Conservation (phyloP, 129 eudicot species). For the Flaveria bidentis region DNA sequence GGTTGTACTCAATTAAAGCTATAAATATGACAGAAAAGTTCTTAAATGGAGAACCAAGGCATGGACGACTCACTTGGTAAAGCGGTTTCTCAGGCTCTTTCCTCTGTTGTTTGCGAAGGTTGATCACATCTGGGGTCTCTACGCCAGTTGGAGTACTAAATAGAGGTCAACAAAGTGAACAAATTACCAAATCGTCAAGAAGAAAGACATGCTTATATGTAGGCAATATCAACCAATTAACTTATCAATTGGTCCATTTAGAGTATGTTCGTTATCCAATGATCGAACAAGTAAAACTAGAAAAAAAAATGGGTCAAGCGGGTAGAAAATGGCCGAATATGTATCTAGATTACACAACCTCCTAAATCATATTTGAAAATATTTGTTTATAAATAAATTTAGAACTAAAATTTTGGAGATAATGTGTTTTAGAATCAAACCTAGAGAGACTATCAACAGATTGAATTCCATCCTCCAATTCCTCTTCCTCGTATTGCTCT, state of each 20-base stretch:
- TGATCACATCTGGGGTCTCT: slow-evolving; percentile 98
- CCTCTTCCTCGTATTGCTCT: slow-evolving; percentile 82
- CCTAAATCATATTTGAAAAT: too few species aligned
- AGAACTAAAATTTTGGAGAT: not conserved
- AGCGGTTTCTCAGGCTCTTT: slow-evolving; percentile 97
- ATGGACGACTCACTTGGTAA: slow-evolving; percentile 58
- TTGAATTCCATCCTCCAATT: slow-evolving; percentile 84
- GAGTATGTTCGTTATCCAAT: not conserved
- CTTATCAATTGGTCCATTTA: not conserved
- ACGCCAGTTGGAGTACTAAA: slow-evolving; percentile 96
- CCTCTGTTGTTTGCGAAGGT: slow-evolving; percentile 97
- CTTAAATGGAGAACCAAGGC: slow-evolving; percentile 1
- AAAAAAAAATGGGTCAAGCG: too few species aligned
- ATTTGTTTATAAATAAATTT: not conserved
- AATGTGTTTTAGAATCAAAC: slow-evolving; percentile 31
- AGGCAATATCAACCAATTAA: not conserved
- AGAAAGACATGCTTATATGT: not conserved
- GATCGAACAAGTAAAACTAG: not conserved
- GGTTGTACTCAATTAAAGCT: not conserved
- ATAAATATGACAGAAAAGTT: not conserved
- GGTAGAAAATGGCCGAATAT: not conserved
- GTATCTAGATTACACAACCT: too few species aligned
- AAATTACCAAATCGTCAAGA: not conserved
- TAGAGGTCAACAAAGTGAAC: not conserved
- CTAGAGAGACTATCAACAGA: slow-evolving; percentile 94